Evolutionary conservation across 1,284 basidiomycete genomes (phyloP).

Genomic region (Phylloporus gajari): DNA sequence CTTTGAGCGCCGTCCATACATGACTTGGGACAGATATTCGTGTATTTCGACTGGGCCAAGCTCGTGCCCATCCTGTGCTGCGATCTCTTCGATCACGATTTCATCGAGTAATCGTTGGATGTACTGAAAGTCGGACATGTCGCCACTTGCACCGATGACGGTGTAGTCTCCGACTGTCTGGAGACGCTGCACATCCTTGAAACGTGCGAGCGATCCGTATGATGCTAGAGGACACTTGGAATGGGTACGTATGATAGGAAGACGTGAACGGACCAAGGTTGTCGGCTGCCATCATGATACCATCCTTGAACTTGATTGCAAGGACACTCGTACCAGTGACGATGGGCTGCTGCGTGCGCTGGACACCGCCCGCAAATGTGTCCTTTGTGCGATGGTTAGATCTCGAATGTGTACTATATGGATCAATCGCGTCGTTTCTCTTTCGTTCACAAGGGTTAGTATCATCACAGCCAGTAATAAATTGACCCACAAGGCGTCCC

Average conservation of each 20-base stretch:
- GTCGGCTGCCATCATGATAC: constrained; percentile 99
- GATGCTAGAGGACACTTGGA: constrained; percentile 72
- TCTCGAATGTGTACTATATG: constrained; percentile 76
- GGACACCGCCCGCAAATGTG: constrained; percentile 70
- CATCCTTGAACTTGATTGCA: constrained; percentile 94
- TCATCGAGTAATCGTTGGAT: constrained; percentile 83
- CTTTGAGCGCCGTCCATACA: constrained; percentile 91
- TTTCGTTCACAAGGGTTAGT: constrained; percentile 38
- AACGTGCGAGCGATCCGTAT: constrained; percentile 96
- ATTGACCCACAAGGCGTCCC: constrained; percentile 70
- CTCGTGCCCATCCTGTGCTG: constrained; percentile 83
- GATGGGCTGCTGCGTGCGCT: constrained; percentile 89
- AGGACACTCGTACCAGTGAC: constrained; percentile 97
- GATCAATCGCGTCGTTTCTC: constrained; percentile 79
- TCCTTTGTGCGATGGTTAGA: constrained; percentile 59
- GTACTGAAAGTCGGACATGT: constrained; percentile 99
- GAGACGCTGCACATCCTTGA: constrained; percentile 94
- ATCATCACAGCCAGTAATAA: neutral
- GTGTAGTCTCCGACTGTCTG: constrained; percentile 86
- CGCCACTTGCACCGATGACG: constrained; percentile 91
- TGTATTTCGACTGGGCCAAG: constrained; percentile 93
- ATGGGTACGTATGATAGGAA: neutral
- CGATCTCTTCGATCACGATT: constrained; percentile 82
- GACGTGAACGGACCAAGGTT: constrained; percentile 78
- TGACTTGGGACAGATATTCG: constrained; percentile 89